These are phyloP conservation scores for Vaccinium myrtillus DNA, from an alignment of 148 eudicot species.

Conservation along the genomic window DNA sequence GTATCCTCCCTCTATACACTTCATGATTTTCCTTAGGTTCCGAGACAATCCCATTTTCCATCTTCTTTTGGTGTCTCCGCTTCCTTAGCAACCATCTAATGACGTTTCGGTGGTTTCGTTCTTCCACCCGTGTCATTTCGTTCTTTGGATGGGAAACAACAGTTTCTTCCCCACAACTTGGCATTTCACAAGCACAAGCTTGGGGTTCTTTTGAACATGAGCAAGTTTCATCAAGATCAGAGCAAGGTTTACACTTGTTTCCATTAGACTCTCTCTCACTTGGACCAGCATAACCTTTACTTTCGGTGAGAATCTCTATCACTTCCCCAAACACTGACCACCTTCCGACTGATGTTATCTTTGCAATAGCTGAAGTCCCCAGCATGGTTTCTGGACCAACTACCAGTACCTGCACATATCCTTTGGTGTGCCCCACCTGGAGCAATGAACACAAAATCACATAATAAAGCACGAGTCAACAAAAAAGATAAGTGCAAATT, in stretches of 20 bases:
- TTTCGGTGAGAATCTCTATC: slow-evolving; percentile 44
- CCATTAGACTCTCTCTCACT: slow-evolving; percentile 18
- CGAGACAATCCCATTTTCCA: slow-evolving; percentile 22
- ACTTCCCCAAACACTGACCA: slow-evolving; percentile 98
- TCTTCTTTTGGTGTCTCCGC: slow-evolving; percentile 31
- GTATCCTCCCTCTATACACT: slow-evolving; percentile 5
- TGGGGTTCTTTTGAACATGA: slow-evolving; percentile 51
- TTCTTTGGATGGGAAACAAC: slow-evolving; percentile 6
- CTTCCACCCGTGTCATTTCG: slow-evolving; percentile 13
- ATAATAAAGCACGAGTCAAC: background rate
- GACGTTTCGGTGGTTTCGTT: slow-evolving; percentile 26
- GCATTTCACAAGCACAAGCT: slow-evolving; percentile 48
- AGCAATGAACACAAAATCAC: slow-evolving; percentile 10
- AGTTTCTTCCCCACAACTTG: slow-evolving; percentile 20
- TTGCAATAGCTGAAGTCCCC: slow-evolving; percentile 74
- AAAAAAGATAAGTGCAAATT: background rate
- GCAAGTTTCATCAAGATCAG: slow-evolving; percentile 39
- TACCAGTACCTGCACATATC: slow-evolving; percentile 86
- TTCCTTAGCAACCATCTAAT: slow-evolving; percentile 41
- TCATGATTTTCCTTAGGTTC: slow-evolving; percentile 27
- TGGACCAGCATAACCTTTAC: slow-evolving; percentile 17
- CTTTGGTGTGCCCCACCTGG: slow-evolving; percentile 95
- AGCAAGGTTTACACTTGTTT: slow-evolving; percentile 40
- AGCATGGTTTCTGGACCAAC: slow-evolving; percentile 66
- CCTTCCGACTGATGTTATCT: slow-evolving; percentile 83